Conservation (phyloP, 768 basidiomycete species). For the Termitomyces sp. region DNA sequence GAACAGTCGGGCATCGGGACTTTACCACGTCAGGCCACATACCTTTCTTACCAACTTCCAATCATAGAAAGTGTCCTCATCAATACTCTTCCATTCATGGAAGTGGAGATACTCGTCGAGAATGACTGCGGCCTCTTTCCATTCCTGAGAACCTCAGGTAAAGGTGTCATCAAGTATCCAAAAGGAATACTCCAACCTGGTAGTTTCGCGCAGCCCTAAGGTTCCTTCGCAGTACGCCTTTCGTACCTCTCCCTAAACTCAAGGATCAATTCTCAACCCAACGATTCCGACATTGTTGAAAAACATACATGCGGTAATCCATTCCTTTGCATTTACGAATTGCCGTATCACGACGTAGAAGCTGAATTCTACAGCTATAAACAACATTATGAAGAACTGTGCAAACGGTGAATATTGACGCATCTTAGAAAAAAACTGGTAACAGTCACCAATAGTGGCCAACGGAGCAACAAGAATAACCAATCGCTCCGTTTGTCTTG, state of each 20-base stretch:
- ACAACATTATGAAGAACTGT: constrained; percentile 81
- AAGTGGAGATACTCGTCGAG: constrained; percentile 85
- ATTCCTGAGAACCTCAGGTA: constrained; percentile 53
- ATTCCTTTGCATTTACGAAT: constrained; percentile 93
- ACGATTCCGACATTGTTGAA: not conserved
- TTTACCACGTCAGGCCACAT: not conserved
- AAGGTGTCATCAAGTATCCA: not conserved
- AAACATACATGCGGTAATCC: constrained; percentile 76
- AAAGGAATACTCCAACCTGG: constrained; percentile 43
- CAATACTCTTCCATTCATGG: constrained; percentile 84
- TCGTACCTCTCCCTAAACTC: constrained; percentile 75
- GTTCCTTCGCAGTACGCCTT: constrained; percentile 72
- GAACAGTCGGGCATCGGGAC: not conserved
- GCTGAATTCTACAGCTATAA: constrained; percentile 84
- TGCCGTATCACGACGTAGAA: constrained; percentile 88
- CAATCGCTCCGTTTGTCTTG: constrained; percentile 68
- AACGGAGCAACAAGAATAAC: constrained; percentile 75
- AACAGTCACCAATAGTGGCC: constrained; percentile 73
- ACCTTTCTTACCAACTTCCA: constrained; percentile 84
- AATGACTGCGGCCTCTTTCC: constrained; percentile 77
- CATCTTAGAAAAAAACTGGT: not conserved
- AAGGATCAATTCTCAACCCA: not conserved
- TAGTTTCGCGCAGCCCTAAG: constrained; percentile 76
- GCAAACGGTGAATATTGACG: constrained; percentile 37
- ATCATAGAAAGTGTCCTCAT: constrained; percentile 91